Evolutionary conservation across 2,329 filamentous ascomycete species (phyloP).

Genomic region (Coniochaeta sp.): DNA sequence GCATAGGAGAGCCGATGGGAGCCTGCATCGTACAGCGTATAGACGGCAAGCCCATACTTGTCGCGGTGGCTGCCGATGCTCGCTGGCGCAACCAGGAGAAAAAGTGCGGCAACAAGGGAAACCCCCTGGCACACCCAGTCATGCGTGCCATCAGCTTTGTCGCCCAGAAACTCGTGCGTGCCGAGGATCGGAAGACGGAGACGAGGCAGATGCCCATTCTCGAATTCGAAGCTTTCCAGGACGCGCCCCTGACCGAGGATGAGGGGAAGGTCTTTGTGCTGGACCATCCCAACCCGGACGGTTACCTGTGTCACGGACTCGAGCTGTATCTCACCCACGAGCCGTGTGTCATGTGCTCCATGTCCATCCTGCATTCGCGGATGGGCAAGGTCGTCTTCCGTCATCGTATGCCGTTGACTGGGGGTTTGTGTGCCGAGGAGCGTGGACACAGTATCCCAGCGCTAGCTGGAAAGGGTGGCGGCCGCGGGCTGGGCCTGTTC

Average conservation of each 20-base stretch:
- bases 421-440: slow-evolving; percentile 75
- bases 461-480: slow-evolving; percentile 33
- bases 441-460: slow-evolving; percentile 40
- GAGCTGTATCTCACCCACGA: slow-evolving; percentile 95
- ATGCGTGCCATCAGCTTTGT: slow-evolving; percentile 80
- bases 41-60: slow-evolving; percentile 44
- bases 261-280: slow-evolving; percentile 56
- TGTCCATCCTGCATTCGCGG: slow-evolving; percentile 90
- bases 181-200: slow-evolving; percentile 35
- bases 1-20: slow-evolving; percentile 63
- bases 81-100: slow-evolving; percentile 55
- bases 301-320: slow-evolving; percentile 89
- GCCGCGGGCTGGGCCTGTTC: slow-evolving; percentile 59
- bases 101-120: slow-evolving; percentile 45
- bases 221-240: slow-evolving; percentile 58
- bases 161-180: slow-evolving; percentile 56
- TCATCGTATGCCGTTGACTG: slow-evolving; percentile 70
- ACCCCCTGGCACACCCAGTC: slow-evolving; percentile 71
- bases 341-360: slow-evolving; percentile 92
- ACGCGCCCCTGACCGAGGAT: slow-evolving; percentile 59
- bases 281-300: slow-evolving; percentile 63
- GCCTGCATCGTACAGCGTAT: slow-evolving; percentile 66
- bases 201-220: slow-evolving; percentile 29
- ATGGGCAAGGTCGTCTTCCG: slow-evolving; percentile 83
- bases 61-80: slow-evolving; percentile 71